phyloP scores from a whole-genome alignment of 495 filamentous ascomycete genomes.

The Alectoria sarmentosa region DNA sequence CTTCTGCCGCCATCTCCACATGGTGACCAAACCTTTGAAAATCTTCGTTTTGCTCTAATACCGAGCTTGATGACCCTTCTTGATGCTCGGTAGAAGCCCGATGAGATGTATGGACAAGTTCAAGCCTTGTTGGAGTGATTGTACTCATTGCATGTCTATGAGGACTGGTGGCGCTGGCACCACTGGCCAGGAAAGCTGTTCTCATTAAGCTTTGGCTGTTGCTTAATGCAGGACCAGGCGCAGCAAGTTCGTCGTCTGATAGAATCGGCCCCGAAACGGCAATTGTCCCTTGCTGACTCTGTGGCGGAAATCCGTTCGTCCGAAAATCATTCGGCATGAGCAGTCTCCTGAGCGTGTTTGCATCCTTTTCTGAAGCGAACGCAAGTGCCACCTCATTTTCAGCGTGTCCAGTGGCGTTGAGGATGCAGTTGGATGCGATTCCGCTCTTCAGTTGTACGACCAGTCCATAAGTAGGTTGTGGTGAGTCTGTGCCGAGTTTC shows the following conservation, averaged over 20 bases:
- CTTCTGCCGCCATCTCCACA: neutral
- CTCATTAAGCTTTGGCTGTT: neutral
- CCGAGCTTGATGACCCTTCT: neutral
- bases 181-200: neutral
- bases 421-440: neutral
- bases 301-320: no score
- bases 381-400: neutral
- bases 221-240: neutral
- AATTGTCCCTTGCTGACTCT: neutral
- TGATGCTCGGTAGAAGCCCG: neutral
- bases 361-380: constrained; percentile 3
- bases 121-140: neutral
- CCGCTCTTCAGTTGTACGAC: neutral
- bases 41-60: neutral
- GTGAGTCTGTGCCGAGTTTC: neutral
- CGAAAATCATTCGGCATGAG: neutral
- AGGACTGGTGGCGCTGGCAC: neutral
- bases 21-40: neutral
- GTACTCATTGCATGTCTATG: neutral
- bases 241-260: neutral
- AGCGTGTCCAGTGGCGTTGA: neutral
- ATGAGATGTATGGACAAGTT: neutral
- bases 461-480: neutral
- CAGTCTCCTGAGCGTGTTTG: neutral
- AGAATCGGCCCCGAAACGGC: neutral